phyloP scores from a whole-genome alignment of 2,329 filamentous ascomycete genomes.

The Paraphaeosphaeria sporulosa region DNA sequence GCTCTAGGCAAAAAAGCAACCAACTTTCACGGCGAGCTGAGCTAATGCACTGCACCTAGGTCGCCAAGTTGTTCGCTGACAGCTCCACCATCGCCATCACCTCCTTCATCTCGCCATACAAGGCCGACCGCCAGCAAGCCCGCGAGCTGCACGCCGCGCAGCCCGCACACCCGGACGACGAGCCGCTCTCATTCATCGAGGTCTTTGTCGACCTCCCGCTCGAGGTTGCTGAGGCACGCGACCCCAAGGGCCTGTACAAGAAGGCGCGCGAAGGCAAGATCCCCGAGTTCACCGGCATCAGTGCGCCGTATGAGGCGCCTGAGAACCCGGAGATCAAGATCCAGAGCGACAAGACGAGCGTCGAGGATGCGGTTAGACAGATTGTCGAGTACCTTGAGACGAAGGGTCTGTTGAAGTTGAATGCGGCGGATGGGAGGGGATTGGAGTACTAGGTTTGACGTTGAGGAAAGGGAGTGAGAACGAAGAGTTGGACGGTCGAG shows the following conservation, averaged over 20 bases:
- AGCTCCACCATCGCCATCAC: slow-evolving; percentile 86
- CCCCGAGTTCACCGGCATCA: slow-evolving; percentile 96
- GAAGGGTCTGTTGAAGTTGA: slow-evolving; percentile 65
- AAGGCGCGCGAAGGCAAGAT: slow-evolving; percentile 93
- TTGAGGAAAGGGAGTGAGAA: not conserved
- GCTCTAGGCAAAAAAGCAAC: slow-evolving; percentile 4
- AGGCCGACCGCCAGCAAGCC: slow-evolving; percentile 82
- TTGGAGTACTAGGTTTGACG: slow-evolving; percentile 10
- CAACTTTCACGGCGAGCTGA: not conserved
- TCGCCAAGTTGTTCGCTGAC: slow-evolving; percentile 96
- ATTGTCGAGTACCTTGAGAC: slow-evolving; percentile 82
- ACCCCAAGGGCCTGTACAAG: slow-evolving; percentile 98
- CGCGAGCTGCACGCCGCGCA: slow-evolving; percentile 76
- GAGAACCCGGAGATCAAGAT: slow-evolving; percentile 86
- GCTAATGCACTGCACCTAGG: slow-evolving; percentile 54
- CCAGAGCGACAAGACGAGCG: slow-evolving; percentile 78
- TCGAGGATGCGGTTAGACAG: slow-evolving; percentile 86
- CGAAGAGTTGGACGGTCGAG: not conserved
- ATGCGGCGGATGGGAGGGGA: slow-evolving; percentile 12
- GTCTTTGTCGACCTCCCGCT: slow-evolving; percentile 92
- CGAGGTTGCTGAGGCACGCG: slow-evolving; percentile 90
- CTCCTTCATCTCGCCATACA: slow-evolving; percentile 96
- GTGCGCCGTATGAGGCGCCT: slow-evolving; percentile 92
- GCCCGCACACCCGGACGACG: slow-evolving; percentile 60
- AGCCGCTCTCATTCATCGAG: slow-evolving; percentile 85